Conservation (phyloP, 768 basidiomycete genomes). For the Trametes coccinea region DNA sequence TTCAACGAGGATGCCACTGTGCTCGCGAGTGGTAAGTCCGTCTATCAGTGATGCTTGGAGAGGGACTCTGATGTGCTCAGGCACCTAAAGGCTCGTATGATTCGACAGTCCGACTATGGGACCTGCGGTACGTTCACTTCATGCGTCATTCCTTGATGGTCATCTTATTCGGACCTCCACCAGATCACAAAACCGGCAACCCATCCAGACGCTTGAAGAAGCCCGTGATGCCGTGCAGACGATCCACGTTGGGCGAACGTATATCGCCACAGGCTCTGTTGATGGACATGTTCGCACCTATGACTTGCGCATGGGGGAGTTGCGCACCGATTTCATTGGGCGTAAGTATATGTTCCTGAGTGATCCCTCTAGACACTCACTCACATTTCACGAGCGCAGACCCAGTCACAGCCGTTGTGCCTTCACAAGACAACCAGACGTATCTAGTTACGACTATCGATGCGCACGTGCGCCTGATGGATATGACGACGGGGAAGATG, state of each 20-base stretch:
- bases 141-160: not conserved
- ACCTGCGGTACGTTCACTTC: conserved; percentile 64
- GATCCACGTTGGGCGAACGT: conserved; percentile 63
- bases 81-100: conserved; percentile 78
- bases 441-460: conserved; percentile 84
- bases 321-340: conserved; percentile 88
- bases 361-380: not conserved
- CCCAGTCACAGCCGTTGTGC: conserved; percentile 82
- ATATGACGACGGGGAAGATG: conserved; percentile 75
- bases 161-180: not conserved
- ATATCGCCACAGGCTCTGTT: conserved; percentile 80
- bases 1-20: conserved; percentile 89
- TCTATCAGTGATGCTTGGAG: not conserved
- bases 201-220: conserved; percentile 91
- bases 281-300: conserved; percentile 93
- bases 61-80: conserved; percentile 17
- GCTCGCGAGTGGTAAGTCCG: conserved; percentile 74
- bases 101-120: conserved; percentile 89
- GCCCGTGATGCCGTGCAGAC: conserved; percentile 86
- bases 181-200: conserved; percentile 74
- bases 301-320: conserved; percentile 90
- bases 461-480: conserved; percentile 83
- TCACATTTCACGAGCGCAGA: conserved; percentile 45
- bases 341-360: conserved; percentile 50
- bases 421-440: conserved; percentile 78